Evolutionary conservation across 768 basidiomycete genomes (phyloP).

Genomic region (Boletus patriciae): DNA sequence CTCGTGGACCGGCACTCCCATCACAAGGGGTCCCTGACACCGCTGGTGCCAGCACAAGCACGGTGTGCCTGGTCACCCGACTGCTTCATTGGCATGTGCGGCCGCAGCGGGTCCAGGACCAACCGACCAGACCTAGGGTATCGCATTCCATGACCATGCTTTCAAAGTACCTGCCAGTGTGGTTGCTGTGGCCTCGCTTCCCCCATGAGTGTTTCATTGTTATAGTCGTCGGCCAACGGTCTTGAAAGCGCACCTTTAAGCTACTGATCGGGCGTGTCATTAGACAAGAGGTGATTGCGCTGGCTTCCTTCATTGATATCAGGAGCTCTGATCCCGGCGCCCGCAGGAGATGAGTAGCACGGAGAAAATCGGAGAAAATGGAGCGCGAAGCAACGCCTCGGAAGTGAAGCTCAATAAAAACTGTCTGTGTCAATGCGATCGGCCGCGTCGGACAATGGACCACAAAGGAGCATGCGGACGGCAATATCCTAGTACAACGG

Average conservation of each 20-base stretch:
- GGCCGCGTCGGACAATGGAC: no score
- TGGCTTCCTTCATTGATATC: background rate
- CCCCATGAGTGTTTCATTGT: background rate
- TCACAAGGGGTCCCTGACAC: background rate
- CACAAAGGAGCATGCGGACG: no score
- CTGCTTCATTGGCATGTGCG: background rate
- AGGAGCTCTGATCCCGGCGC: background rate
- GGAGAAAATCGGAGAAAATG: background rate
- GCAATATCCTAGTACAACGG: background rate
- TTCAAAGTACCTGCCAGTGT: no score
- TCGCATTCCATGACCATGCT: background rate
- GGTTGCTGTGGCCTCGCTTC: background rate
- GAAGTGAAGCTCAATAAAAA: no score
- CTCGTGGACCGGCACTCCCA: slow-evolving; percentile 5
- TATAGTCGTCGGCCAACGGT: background rate
- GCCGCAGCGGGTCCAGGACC: background rate
- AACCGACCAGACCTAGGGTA: background rate
- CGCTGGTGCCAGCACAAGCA: background rate
- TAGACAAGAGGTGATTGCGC: background rate
- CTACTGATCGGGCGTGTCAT: background rate
- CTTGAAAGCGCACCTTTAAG: background rate
- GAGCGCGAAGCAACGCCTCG: background rate
- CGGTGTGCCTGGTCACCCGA: background rate
- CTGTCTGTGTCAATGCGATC: no score
- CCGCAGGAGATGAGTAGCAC: background rate